Evolutionary conservation across 257 asterid genomes (phyloP), one percentile per base, ranked within the genome.

Genomic region (Dorcoceras hygrometricum): DNA sequence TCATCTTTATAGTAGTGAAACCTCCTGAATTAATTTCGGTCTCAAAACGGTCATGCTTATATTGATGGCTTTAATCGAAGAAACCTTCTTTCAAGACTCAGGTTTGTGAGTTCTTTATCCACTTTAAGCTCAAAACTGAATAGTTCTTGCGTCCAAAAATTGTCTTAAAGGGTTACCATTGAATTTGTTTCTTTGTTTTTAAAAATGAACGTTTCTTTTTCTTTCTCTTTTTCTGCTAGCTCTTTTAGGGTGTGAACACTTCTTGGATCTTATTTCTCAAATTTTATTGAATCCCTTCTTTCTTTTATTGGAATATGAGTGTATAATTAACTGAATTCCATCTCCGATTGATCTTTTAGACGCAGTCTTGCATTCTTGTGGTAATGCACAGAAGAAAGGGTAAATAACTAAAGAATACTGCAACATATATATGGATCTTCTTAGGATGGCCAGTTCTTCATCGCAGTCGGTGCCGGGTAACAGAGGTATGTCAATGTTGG

Each of bases 381-480:
- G 66, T 8, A 19, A 23, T 39, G 36, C 57, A 63, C 36, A 31
- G 51, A 23, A 63, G 25, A 11, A 63, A 39, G 22, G 23, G 59
- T 18, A 26, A 36, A 48, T 16, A 18, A 18, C 46, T 18, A 24
- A 3, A 20, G 19, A 9, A 24, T n/a, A n/a, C n/a, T n/a, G n/a
- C n/a, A 6, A 65, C 26, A 18, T 48, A 39, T 10, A 48, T 19
- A 53, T 57, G 32, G 24, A 29, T 26, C 59, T 34, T 43, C 46
- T 36, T 23, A 57, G 50, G 48, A 74, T 76, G 77, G 68, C 77
- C 51, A 67, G 64, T 62, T 54, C 71, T 62, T 67, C 80, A 46
- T 8, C 58, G 34, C 63, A 67, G 3, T 34, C 34, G 27, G 54
- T 19, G 22, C 23, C 23, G 24, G 26, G 39, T 51, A 70, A 23